Conservation (phyloP, 768 basidiomycete species). For the Tulasnella sp. region DNA sequence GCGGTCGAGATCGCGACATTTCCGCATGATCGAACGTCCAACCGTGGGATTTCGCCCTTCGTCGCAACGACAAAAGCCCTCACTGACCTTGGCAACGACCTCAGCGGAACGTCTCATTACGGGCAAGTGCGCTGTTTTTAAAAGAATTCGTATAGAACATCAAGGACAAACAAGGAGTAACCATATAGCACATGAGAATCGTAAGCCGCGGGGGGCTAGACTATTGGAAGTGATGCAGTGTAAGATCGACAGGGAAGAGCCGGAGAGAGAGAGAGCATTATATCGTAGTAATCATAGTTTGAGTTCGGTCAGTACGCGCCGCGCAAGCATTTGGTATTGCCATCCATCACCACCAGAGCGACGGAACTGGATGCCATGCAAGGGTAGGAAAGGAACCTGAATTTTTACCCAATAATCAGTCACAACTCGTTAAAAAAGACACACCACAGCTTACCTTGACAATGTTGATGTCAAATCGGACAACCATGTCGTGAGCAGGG, state of each 20-base stretch:
- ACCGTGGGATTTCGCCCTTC: conserved; percentile 6
- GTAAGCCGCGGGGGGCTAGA: background rate
- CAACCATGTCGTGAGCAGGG: conserved; percentile 77
- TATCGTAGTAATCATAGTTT: conserved; percentile 58
- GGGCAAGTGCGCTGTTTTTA: background rate
- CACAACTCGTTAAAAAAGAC: background rate
- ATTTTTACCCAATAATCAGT: conserved; percentile 17
- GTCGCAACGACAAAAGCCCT: background rate
- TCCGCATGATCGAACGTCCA: background rate
- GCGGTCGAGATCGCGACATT: background rate
- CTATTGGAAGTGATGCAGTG: background rate
- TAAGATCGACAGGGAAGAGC: background rate
- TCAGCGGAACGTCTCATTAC: background rate
- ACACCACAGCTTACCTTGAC: conserved; percentile 74
- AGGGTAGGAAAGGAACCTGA: conserved; percentile 88
- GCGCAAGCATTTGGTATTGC: conserved; percentile 97
- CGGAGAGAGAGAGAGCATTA: background rate
- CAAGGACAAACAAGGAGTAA: background rate
- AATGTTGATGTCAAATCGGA: conserved; percentile 95
- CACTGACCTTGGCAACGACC: background rate
- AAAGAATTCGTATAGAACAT: background rate
- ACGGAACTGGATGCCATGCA: conserved; percentile 96
- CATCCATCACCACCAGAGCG: conserved; percentile 88
- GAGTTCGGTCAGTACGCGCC: conserved; percentile 83
- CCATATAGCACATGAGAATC: conserved; percentile 6